phyloP scores from a whole-genome alignment of 768 basidiomycete genomes.

The Rhizopogon vinicolor region DNA sequence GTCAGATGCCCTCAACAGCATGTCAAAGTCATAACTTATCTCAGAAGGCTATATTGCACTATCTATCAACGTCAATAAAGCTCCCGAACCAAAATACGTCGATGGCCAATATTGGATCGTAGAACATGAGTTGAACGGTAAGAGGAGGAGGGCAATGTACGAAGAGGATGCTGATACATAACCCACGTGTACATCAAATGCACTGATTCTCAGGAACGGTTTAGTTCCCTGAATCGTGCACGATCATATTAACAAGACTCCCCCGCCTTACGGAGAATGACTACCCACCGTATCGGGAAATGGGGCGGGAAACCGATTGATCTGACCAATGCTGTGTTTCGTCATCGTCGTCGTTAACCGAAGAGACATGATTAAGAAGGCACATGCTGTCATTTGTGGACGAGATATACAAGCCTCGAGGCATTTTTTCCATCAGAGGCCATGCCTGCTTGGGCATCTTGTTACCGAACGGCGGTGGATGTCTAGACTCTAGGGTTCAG shows the following conservation, averaged over 20 bases:
- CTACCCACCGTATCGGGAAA: too few species aligned
- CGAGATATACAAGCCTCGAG: conserved; percentile 35
- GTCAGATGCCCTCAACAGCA: background rate
- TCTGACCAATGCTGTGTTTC: conserved; percentile 46
- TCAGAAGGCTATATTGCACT: background rate
- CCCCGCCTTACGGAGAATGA: background rate
- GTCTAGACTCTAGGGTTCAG: too few species aligned
- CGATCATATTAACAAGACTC: background rate
- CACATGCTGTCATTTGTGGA: conserved; percentile 36
- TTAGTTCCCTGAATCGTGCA: background rate
- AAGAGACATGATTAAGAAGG: conserved; percentile 41
- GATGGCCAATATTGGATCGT: background rate
- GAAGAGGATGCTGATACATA: background rate
- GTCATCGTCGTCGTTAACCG: conserved; percentile 41
- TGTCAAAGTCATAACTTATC: too few species aligned
- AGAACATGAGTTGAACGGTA: background rate
- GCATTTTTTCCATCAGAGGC: conserved; percentile 34
- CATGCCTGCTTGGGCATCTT: conserved; percentile 44
- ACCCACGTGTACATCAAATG: too few species aligned
- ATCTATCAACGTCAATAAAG: background rate
- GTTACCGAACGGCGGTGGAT: conserved; percentile 46
- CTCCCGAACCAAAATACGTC: background rate
- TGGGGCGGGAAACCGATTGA: background rate
- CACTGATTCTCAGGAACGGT: background rate
- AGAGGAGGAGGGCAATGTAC: background rate